A percentile compares a stretch with the other conserved stretches of the same genome.
These are phyloP conservation scores for Lecanicillium sp. DNA, from an alignment of 2,329 filamentous ascomycete genomes.

Conservation along the genomic window DNA sequence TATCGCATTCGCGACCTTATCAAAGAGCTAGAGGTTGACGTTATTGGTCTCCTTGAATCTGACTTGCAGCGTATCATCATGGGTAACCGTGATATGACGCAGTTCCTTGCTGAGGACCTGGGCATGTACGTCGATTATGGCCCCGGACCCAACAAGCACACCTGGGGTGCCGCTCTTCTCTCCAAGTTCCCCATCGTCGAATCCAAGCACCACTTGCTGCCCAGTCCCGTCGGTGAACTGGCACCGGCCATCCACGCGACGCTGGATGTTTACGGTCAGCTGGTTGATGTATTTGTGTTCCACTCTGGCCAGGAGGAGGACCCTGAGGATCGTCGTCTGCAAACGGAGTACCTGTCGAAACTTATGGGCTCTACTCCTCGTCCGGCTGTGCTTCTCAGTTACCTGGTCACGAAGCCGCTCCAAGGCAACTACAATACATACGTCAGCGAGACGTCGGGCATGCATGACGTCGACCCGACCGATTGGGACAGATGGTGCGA, in stretches of 20 bases:
- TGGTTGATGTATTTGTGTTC: slow-evolving; percentile 94
- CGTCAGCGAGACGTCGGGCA: slow-evolving; percentile 75
- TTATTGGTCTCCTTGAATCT: slow-evolving; percentile 87
- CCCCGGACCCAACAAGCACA: slow-evolving; percentile 97
- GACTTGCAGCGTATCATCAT: slow-evolving; percentile 98
- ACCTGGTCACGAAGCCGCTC: slow-evolving; percentile 83
- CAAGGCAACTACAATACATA: slow-evolving; percentile 97
- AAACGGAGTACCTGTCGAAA: slow-evolving; percentile 76
- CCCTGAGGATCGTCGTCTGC: slow-evolving; percentile 78
- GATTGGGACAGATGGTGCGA: slow-evolving; percentile 99
- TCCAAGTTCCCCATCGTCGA: slow-evolving; percentile 98
- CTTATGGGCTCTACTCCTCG: slow-evolving; percentile 78
- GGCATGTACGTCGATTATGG: slow-evolving; percentile 99
- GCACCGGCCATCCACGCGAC: slow-evolving; percentile 97
- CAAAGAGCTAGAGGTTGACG: slow-evolving; percentile 92
- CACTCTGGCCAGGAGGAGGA: slow-evolving; percentile 98
- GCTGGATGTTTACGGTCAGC: slow-evolving; percentile 80
- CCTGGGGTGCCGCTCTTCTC: slow-evolving; percentile 86
- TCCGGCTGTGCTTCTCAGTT: slow-evolving; percentile 78
- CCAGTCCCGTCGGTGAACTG: slow-evolving; percentile 87
- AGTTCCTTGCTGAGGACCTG: slow-evolving; percentile 89
- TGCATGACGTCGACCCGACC: slow-evolving; percentile 86
- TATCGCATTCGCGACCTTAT: slow-evolving; percentile 86
- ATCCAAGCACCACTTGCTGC: slow-evolving; percentile 90
- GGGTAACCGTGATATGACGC: slow-evolving; percentile 95